Base-by-base conservation (phyloP, 192 early-diverging fungal species). In the Glomus cerebriforme region DNA sequence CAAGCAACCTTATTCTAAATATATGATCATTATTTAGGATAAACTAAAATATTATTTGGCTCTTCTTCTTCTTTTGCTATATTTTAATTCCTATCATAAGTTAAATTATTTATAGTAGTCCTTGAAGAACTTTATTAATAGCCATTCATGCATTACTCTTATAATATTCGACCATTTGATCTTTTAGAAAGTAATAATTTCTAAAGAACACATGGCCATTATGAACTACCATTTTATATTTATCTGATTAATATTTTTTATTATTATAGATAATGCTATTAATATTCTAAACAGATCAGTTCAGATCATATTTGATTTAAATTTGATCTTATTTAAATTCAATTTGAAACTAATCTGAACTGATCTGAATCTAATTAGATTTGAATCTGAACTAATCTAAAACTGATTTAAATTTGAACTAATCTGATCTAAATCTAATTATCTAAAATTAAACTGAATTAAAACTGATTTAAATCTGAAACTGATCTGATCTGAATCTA, bases 1-100 rank as follows among this genome's bases (percentile, higher is more conserved):
- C n/a, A n/a, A n/a, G n/a, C n/a, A n/a, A n/a, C n/a, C n/a, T n/a
- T 59, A 26, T 73, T 58, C 24, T 73, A 73, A 73, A 73, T 73
- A 26, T 73, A 59, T 26, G 24, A 29, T 45, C n/a, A 73, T 73
- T 45, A 54, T 73, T 45, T 58, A 73, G 6, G 47, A 73, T 45
- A 73, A 68, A 73, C 15, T 73, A 26, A 13, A 29, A 73, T 73
- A 59, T 15, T 73, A 10, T 29, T 73, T 73, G 71, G 54, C n/a
- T n/a, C n/a, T n/a, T n/a, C n/a, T n/a, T n/a, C n/a, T 5, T 59
- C 26, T 73, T 22, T 35, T 59, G 3, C 59, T 6, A 26, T 60
- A 9, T 60, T 60, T 60, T 32, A 15, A 2, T 32, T 68, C 4
- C 66, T 73, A 19, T 45, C 1, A 73, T 73, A 73, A 73, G 47